Percentiles rank a stretch among this genome's conserved stretches.
These are phyloP conservation scores for Boletus sensibilis DNA, from an alignment of 768 basidiomycete species.

Conservation along the genomic window DNA sequence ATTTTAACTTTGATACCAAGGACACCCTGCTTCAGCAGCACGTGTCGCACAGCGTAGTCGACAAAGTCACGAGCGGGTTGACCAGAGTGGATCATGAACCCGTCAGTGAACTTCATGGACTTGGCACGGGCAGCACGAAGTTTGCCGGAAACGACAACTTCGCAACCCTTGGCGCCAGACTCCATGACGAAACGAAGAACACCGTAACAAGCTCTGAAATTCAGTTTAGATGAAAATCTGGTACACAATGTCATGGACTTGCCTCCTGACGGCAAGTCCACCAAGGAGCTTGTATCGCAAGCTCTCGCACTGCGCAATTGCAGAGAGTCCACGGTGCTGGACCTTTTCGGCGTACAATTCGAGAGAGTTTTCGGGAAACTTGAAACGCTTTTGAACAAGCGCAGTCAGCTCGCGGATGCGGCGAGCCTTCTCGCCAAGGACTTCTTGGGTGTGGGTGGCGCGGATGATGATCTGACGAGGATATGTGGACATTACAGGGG, in stretches of 20 bases:
- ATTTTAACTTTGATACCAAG: conserved; percentile 99
- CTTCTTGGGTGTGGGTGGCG: conserved; percentile 98
- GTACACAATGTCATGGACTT: conserved; percentile 26
- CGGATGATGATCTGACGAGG: conserved; percentile 89
- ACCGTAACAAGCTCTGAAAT: conserved; percentile 90
- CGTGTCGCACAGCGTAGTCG: conserved; percentile 96
- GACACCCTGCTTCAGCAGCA: conserved; percentile 97
- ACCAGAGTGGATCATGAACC: conserved; percentile 99
- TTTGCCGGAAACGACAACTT: conserved; percentile 99
- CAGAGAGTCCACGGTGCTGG: conserved; percentile 95
- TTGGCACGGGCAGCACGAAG: conserved; percentile 99
- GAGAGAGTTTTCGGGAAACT: conserved; percentile 98
- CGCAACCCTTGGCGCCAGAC: conserved; percentile 98
- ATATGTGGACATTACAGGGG: neutral
- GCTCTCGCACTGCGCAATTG: conserved; percentile 97
- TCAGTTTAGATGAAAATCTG: neutral
- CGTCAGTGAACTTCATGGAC: conserved; percentile 99
- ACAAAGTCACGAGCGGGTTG: conserved; percentile 97
- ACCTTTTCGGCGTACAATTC: conserved; percentile 99
- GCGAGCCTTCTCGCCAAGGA: conserved; percentile 98
- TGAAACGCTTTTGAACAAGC: conserved; percentile 99
- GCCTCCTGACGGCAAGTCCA: conserved; percentile 98
- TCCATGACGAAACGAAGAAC: conserved; percentile 99
- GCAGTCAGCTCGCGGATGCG: conserved; percentile 98
- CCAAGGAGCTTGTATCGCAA: conserved; percentile 99